Base-by-base conservation (phyloP, 73 alveolate genomes). In the Paraurostyla sp. region DNA sequence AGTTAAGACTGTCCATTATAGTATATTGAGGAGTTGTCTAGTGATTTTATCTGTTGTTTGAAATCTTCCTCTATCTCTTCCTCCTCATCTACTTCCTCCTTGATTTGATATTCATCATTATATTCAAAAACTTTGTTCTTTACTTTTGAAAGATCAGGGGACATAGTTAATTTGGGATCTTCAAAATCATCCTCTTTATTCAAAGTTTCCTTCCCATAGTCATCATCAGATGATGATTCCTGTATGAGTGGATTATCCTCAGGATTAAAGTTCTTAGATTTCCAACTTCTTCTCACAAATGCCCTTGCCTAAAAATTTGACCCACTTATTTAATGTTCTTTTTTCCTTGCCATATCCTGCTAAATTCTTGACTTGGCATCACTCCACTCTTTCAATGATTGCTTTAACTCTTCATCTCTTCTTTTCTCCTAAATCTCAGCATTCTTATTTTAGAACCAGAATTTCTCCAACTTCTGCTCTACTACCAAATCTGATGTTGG, bases 271-370 rank as follows among this genome's bases (percentile, higher is more conserved):
- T 58, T 59, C 65, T 89, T 89, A 20, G 89, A 54, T 32, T 57
- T 54, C 60, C 65, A 33, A 59, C 43, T 89, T 16, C 25, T 71
- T 38, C 94, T 89, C n/a, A 80, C 83, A 62, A 49, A 89, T 30
- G 76, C 91, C 42, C 94, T 58, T 6, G 87, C 91, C 36, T 65
- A 84, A 51, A 89, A 89, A 48, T 89, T 89, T 13, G 91, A 25
- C 25, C 89, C 94, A 20, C 23, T 11, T 36, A 48, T 25, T 40
- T 35, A 18, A 49, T 81, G 84, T 35, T 89, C 94, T 0, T 36
- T 62, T 43, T 89, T 89, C 25, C 94, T 43, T 41, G 59, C 49
- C 36, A 80, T 60, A 20, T 89, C 94, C 32, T 35, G 62, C 32
- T 80, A 71, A 9, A 80, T 13, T 25, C 91, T 65, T 23, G 71